These are phyloP conservation scores for Podila verticillata DNA, from an alignment of 192 early-diverging fungal species.

Conservation along the genomic window DNA sequence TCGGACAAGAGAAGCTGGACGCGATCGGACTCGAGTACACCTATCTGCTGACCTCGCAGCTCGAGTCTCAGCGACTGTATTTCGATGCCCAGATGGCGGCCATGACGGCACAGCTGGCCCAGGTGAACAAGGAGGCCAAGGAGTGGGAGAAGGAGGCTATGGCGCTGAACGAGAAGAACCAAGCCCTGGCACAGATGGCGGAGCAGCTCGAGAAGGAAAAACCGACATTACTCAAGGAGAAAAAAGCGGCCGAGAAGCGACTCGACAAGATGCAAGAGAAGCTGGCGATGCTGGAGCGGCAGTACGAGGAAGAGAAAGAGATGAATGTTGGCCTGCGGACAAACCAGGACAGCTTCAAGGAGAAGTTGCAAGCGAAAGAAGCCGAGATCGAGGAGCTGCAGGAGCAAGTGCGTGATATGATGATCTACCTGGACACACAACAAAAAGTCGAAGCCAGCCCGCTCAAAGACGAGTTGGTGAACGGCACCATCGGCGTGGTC, in stretches of 20 bases:
- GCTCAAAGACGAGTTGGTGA: constrained; percentile 50
- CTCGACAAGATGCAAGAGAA: constrained; percentile 68
- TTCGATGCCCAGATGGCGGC: constrained; percentile 78
- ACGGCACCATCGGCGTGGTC: constrained; percentile 36
- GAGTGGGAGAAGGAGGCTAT: constrained; percentile 48
- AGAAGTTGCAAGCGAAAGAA: constrained; percentile 65
- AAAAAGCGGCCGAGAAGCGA: constrained; percentile 63
- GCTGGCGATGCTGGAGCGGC: constrained; percentile 60
- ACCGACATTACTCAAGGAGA: constrained; percentile 53
- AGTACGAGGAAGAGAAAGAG: constrained; percentile 77
- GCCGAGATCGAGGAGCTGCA: constrained; percentile 71
- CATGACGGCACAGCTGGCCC: constrained; percentile 62
- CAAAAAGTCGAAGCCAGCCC: constrained; percentile 65
- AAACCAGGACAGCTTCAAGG: constrained; percentile 73
- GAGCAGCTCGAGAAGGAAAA: constrained; percentile 54
- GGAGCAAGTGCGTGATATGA: constrained; percentile 92
- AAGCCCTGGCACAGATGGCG: constrained; percentile 17
- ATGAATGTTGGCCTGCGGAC: constrained; percentile 60
- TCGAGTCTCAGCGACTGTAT: constrained; percentile 88
- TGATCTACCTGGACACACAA: constrained; percentile 86
- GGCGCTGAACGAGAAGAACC: constrained; percentile 30
- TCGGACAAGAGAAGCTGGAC: constrained; percentile 77
- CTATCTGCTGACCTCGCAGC: constrained; percentile 81
- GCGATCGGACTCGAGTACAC: constrained; percentile 84
- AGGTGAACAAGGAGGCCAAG: constrained; percentile 50